A percentile compares a stretch with the other conserved stretches of the same genome.
Conservation (phyloP, 2,329 filamentous ascomycete species). For the Alternaria incomplexa region DNA sequence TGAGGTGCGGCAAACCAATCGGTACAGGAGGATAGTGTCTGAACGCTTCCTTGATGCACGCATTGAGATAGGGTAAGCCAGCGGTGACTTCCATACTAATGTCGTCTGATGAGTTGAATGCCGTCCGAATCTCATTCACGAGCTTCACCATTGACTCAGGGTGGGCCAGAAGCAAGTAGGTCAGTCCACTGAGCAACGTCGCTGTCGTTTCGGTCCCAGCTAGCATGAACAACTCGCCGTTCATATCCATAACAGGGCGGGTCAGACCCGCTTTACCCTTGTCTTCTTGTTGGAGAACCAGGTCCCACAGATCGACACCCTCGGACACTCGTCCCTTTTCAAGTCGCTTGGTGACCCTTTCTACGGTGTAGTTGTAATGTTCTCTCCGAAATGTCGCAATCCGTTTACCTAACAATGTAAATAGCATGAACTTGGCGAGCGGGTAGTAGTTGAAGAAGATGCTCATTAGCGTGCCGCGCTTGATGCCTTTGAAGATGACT, state of each 20-base stretch:
- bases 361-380: slow-evolving; percentile 16
- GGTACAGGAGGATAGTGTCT: slow-evolving; percentile 47
- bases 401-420: background rate
- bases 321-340: slow-evolving; percentile 19
- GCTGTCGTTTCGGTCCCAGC: slow-evolving; percentile 38
- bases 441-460: background rate
- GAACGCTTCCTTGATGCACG: slow-evolving; percentile 38
- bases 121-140: slow-evolving; percentile 18
- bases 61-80: slow-evolving; percentile 42
- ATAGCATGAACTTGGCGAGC: background rate
- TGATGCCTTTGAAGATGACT: background rate
- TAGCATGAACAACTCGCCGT: slow-evolving; percentile 34
- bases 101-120: slow-evolving; percentile 12
- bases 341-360: slow-evolving; percentile 32
- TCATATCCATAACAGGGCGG: background rate
- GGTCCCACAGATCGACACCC: slow-evolving; percentile 8
- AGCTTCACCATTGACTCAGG: slow-evolving; percentile 11
- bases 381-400: background rate
- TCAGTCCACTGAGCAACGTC: slow-evolving; percentile 46
- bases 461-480: background rate
- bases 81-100: slow-evolving; percentile 33
- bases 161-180: slow-evolving; percentile 32
- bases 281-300: slow-evolving; percentile 42
- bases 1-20: slow-evolving; percentile 26
- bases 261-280: slow-evolving; percentile 1